Evolutionary conservation across 1,284 basidiomycete genomes (phyloP).

Genomic region (Microbotryum lychnidis-dioicae): DNA sequence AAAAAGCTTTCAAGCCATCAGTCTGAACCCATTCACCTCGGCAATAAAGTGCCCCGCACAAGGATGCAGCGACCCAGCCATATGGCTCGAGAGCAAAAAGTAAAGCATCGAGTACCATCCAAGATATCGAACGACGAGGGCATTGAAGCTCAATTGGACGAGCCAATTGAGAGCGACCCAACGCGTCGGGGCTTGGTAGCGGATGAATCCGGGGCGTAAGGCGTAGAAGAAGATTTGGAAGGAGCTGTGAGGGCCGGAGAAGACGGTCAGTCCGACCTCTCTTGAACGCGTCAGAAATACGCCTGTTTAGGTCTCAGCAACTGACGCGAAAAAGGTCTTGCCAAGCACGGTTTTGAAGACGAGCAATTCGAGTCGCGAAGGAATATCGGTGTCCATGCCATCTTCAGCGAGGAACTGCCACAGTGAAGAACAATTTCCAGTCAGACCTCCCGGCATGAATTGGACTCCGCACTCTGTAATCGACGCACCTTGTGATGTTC

Average conservation of each 20-base stretch:
- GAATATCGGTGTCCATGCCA: constrained; percentile 89
- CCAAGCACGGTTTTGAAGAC: constrained; percentile 90
- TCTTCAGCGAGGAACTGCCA: constrained; percentile 79
- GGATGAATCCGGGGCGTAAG: constrained; percentile 87
- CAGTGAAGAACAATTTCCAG: constrained; percentile 12
- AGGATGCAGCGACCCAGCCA: constrained; percentile 90
- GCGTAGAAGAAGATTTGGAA: constrained; percentile 99
- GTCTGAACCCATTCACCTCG: constrained; percentile 45
- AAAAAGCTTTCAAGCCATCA: background rate
- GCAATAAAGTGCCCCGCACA: constrained; percentile 96
- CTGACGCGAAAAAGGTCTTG: constrained; percentile 93
- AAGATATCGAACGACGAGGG: constrained; percentile 53
- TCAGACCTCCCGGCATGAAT: constrained; percentile 44
- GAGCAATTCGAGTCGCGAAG: constrained; percentile 73
- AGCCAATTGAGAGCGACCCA: constrained; percentile 79
- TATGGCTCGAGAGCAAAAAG: constrained; percentile 79
- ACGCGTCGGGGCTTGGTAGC: constrained; percentile 65
- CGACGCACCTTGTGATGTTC: constrained; percentile 31
- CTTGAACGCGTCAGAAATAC: background rate
- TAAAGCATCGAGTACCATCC: constrained; percentile 67
- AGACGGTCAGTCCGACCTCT: background rate
- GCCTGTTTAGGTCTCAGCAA: constrained; percentile 21
- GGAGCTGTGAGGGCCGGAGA: constrained; percentile 50
- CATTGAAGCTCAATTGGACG: constrained; percentile 65
- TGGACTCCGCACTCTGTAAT: background rate